Evolutionary conservation across 345 rosid species (phyloP), one percentile per base, ranked within the genome.

Genomic region (Citrus mangshanensis): DNA sequence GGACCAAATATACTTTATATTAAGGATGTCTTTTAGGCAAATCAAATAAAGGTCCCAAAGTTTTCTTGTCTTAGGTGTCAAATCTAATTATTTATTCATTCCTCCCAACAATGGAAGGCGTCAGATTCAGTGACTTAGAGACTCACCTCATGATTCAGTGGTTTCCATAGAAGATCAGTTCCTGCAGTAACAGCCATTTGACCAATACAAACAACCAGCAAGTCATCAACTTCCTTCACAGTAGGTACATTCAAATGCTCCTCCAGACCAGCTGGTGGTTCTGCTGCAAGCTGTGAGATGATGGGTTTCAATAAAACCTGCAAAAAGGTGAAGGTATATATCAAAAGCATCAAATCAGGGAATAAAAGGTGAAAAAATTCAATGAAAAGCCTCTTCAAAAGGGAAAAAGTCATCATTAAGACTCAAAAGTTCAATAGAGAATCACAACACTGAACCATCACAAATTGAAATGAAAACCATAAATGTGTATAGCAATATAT

Each of bases 121-220:
- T 38, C 34, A 73, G 65, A 42, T 2, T 22, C 9, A 21, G 30
- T 71, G 28, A 66, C 34, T 74, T 35, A 5, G 75, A 77, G 80
- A 69, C 61, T 72, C 76, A 93, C 99, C 98, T 96, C 99, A 46
- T 93, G 97, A 83, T 94, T 96, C 83, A 96, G 77, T 1, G 97
- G 93, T 76, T 94, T 91, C 97, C 98, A 96, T 32, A 94, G 88
- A 71, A 94, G 95, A 85, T 96, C 99, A 61, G 91, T 85, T 80
- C 95, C 97, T 6, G 97, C 89, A 65, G 97, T 83, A 74, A 91
- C 93, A 46, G 98, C 97, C 99, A 96, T 94, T 84, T 96, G 99
- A 79, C 99, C 97, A 38, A 90, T 82, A 86, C 98, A 94, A 49
- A 76, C 72, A 58, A 96, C 94, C 81, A 96, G 35, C 49, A 88